Base-by-base conservation (phyloP, 352 stramenopile genomes). In the Phytophthora chlamydospora region DNA sequence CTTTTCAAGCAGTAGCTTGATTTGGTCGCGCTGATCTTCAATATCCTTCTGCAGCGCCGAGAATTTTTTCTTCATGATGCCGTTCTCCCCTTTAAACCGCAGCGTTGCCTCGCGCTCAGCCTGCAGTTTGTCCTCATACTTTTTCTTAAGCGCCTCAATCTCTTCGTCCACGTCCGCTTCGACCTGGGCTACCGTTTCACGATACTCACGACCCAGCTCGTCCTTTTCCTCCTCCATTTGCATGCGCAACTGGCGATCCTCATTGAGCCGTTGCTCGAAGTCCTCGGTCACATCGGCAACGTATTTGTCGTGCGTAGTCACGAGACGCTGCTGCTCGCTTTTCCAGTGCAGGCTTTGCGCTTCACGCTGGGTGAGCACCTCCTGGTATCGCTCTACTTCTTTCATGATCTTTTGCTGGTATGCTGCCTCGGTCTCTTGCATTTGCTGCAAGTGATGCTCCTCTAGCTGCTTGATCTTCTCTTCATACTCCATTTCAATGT, bases 41-140 rank as follows among this genome's bases (percentile, higher is more conserved):
- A 97, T 97, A 55, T 96, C 90, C 64, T 97, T 96, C 56, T 95
- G 88, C 13, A 98, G 66, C 0, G 75, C 80, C 0, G 78, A 86
- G 50, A 97, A 97, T 41, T 97, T 97, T 71, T 96, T 97, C 67
- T 97, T 97, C 90, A 98, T 97, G 51, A 97, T 95, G 8, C 85
- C 89, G 71, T 98, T 98, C 59, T 98, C 92, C 6, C 82, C 91
- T 62, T 96, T 97, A n/a, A 98, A 91, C 14, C 87, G 74, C 51
- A 97, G 55, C 13, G 89, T 97, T 2, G 85, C 88, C 36, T 98
- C 85, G 6, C 86, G 77, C 56, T 98, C 90, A 5, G 74, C 83
- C 33, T 80, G 80, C 24, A 98, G 66, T 61, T 96, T 96, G 16
- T 84, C 79, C 55, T 96, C 87, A 51, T 97, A 98, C 46, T 89